Percentiles rank a stretch among this genome's conserved stretches.
phyloP scores from a whole-genome alignment of 805 yeast species.

The Lipomyces starkeyi region DNA sequence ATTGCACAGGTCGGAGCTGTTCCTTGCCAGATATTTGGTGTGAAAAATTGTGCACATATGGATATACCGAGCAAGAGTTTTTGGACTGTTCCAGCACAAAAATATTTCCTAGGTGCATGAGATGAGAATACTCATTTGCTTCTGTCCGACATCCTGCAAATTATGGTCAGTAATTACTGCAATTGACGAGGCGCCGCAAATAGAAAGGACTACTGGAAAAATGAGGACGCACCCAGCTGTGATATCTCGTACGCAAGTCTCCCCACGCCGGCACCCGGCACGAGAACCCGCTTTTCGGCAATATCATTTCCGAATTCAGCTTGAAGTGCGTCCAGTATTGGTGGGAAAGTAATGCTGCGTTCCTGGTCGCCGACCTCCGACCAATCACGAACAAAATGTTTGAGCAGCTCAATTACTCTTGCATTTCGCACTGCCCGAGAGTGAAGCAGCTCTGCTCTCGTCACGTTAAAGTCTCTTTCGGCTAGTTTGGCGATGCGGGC shows the following conservation, averaged over 20 bases:
- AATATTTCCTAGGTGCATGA: conserved; percentile 67
- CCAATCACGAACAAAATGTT: conserved; percentile 86
- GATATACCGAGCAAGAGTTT: conserved; percentile 42
- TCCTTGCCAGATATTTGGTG: conserved; percentile 58
- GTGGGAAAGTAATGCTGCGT: conserved; percentile 59
- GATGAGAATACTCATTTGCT: conserved; percentile 75
- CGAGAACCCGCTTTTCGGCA: conserved; percentile 54
- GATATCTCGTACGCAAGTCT: conserved; percentile 65
- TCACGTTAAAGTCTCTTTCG: conserved; percentile 48
- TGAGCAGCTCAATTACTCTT: conserved; percentile 54
- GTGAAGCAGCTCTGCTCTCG: conserved; percentile 53
- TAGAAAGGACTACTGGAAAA: not conserved
- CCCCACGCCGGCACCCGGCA: conserved; percentile 92
- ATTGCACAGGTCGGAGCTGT: conserved; percentile 57
- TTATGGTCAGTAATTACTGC: not conserved
- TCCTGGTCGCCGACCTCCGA: conserved; percentile 56
- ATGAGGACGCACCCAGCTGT: conserved; percentile 26
- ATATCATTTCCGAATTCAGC: conserved; percentile 42
- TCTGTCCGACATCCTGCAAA: conserved; percentile 57
- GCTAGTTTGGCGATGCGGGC: conserved; percentile 53
- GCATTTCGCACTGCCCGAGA: conserved; percentile 44
- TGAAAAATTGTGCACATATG: conserved; percentile 67
- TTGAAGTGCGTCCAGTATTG: conserved; percentile 55
- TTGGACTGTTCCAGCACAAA: conserved; percentile 40
- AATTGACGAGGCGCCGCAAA: not conserved